These are phyloP conservation scores for Fusarium sp. DNA, from an alignment of 2,329 filamentous ascomycete species.

Conservation along the genomic window DNA sequence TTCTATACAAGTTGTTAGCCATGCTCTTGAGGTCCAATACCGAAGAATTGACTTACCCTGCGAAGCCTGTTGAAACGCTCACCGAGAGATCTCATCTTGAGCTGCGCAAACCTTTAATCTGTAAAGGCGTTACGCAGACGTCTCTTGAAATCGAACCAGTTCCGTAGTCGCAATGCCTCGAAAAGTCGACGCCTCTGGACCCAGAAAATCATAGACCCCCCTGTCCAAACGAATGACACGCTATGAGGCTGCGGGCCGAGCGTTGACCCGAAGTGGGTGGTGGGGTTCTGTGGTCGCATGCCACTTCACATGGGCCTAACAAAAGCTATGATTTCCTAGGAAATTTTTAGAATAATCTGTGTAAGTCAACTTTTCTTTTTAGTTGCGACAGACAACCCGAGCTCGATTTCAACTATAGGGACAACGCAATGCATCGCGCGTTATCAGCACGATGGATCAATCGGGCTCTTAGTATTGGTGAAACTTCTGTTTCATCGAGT, in stretches of 20 bases:
- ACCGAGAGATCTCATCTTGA: conserved; percentile 63
- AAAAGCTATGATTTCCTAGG: conserved; percentile 32
- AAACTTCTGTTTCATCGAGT: conserved; percentile 54
- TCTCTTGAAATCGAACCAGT: conserved; percentile 30
- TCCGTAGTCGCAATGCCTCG: conserved; percentile 40
- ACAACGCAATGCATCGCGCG: conserved; percentile 59
- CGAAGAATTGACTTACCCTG: conserved; percentile 67
- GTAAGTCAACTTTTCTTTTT: conserved; percentile 26
- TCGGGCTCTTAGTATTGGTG: conserved; percentile 58
- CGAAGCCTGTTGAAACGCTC: conserved; percentile 81
- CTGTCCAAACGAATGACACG: conserved; percentile 16
- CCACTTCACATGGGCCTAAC: conserved; percentile 12
- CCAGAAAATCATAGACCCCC: conserved; percentile 50
- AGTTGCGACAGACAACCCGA: conserved; percentile 12
- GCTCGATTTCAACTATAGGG: conserved; percentile 5
- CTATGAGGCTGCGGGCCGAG: conserved; percentile 46
- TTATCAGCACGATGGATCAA: conserved; percentile 59
- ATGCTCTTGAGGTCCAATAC: background rate
- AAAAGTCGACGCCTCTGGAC: conserved; percentile 45
- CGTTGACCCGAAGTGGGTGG: conserved; percentile 46
- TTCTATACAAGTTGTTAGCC: conserved; percentile 54
- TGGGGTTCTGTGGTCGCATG: conserved; percentile 23
- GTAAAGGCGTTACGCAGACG: conserved; percentile 35
- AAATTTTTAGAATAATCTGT: conserved; percentile 45
- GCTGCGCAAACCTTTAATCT: conserved; percentile 29